Percentiles rank a stretch among this genome's conserved stretches.
Evolutionary conservation across 371 early-diverging fungal genomes (phyloP).

Genomic region (Syncephalastrum monosporum): DNA sequence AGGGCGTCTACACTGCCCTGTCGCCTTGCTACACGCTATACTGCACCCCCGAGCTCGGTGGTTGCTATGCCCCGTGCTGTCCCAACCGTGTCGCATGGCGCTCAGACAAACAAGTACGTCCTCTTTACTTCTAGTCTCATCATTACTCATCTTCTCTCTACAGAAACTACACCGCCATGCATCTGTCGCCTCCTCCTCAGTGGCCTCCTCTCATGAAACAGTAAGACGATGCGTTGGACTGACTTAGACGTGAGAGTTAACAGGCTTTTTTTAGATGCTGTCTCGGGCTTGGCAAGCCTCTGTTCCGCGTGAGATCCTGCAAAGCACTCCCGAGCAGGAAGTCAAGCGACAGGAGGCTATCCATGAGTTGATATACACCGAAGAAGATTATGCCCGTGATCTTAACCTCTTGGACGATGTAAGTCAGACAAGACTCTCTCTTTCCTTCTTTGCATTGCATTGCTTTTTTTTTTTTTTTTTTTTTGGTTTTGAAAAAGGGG

Average conservation of each 20-base stretch:
- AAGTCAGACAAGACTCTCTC: constrained; percentile 1
- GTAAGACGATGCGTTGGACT: constrained; percentile 18
- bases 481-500: too few relatives aligned
- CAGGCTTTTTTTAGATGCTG: constrained; percentile 18
- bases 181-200: constrained; percentile 13
- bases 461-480: too few relatives aligned
- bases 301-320: constrained; percentile 72
- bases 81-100: constrained; percentile 24
- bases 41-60: constrained; percentile 34
- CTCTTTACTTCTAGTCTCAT: too few relatives aligned
- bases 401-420: constrained; percentile 42
- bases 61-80: constrained; percentile 44
- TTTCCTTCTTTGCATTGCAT: too few relatives aligned
- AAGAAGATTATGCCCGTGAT: constrained; percentile 90
- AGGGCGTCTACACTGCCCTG: constrained; percentile 40
- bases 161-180: constrained; percentile 8
- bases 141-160: not conserved
- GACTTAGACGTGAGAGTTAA: not conserved
- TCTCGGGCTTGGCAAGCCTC: constrained; percentile 69
- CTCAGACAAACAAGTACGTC: not conserved
- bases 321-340: constrained; percentile 74
- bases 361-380: constrained; percentile 89
- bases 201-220: constrained; percentile 42
- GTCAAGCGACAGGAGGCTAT: constrained; percentile 90
- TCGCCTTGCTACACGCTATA: constrained; percentile 34